Base-by-base conservation (phyloP, 495 filamentous ascomycete genomes). In the Chaetomium tenue region DNA sequence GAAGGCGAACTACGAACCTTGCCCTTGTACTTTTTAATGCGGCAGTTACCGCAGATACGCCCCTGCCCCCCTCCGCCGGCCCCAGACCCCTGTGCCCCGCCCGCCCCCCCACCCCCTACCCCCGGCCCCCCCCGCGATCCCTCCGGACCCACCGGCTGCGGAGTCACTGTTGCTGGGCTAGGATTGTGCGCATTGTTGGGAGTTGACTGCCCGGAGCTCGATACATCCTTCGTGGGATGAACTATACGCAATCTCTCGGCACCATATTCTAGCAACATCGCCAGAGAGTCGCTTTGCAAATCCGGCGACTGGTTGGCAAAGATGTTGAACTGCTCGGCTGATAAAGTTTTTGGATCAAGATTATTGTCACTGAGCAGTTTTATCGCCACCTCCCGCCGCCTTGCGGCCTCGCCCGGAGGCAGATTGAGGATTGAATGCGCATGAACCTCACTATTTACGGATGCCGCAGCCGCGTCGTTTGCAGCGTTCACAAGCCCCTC, bases 241-340 rank as follows among this genome's bases (percentile, higher is more conserved):
- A 83, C 77, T 37, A 83, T 80, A 44, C 76, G 74, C 42, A 83
- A 67, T 20, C 72, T 69, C 48, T 78, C 79, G 9, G 80, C 79
- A 37, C 79, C 80, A 46, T 81, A 78, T 58, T 68, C 76, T 3
- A 71, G 66, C 13, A 83, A 69, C 79, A 83, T 79, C 0, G 70
- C 72, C 40, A 83, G 58, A 0, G 80, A 83, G 16, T 74, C 72
- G n/a, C 70, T 55, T 59, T 83, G 80, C 53, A 82, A 58, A 12
- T 76, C 72, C 2, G 79, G 77, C 0, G 78, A 75, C 64, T 83
- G 80, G 42, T 83, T 83, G 18, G 78, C 75, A 59, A 83, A 82
- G 22, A 82, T 83, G 51, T 68, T 78, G 51, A 83, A 81, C 42
- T 83, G 80, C n/a, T 83, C 79, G 5, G 70, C 37, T 0, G 79